Base-by-base conservation (phyloP, 768 basidiomycete species). In the Holtermanniella nyarrowii region DNA sequence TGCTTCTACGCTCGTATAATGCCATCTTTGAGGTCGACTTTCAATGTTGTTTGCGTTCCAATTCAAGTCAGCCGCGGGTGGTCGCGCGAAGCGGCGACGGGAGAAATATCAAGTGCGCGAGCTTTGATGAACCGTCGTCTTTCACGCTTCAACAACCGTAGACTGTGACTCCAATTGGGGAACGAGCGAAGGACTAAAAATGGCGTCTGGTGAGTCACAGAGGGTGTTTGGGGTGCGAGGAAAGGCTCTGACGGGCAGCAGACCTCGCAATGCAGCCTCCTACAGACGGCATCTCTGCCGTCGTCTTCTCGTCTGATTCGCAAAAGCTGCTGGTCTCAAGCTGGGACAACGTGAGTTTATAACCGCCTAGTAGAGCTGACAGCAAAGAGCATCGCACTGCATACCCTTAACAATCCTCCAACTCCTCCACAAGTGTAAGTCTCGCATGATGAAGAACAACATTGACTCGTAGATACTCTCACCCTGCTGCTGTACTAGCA, bases 401-500 rank as follows among this genome's bases (percentile, higher is more conserved):
- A 63, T 53, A 41, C 60, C 42, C 54, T 64, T 4, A 48, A 47
- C 2, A 50, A 48, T 37, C 62, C 44, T 13, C 56, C 55, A 42
- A 52, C 49, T 53, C 54, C 55, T 25, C 56, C 57, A 18, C 53
- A 20, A 52, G 46, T 48, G 54, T 59, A 78, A 44, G 50, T 52
- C 50, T 75, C 72, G 73, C 75, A 12, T 56, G 31, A 72, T 75
- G 27, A 74, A 75, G 62, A n/a, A n/a, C n/a, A n/a, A n/a, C n/a
- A n/a, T n/a, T n/a, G n/a, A 24, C 46, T 45, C 21, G 20, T 41
- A 66, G 68, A 11, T 88, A 86, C 61, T 84, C 88, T 42, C 86
- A 93, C 54, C 80, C 87, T 18, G 88, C 88, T 3, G 86, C 90
- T 0, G 83, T 96, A 10, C 77, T 97, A n/a, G 79, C 84, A 1